Evolutionary conservation across 345 rosid species (phyloP).

Genomic region (Arabis alpina): DNA sequence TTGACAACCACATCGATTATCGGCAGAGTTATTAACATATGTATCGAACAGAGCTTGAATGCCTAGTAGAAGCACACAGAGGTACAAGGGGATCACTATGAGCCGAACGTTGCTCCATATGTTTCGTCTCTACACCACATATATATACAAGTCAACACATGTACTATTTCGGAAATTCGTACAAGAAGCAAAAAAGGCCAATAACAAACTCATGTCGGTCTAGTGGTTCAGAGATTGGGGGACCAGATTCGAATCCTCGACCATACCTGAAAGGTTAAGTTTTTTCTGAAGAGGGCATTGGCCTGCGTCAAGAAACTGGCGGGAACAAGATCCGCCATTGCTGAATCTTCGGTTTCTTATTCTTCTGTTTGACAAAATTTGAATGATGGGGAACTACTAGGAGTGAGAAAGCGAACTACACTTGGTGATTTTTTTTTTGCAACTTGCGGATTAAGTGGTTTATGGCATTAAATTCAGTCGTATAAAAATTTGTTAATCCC

Average conservation of each 20-base stretch:
- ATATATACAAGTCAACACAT: background rate
- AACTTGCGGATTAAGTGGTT: too few species aligned
- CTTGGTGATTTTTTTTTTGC: too few species aligned
- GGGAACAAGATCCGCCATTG: constrained; percentile 55
- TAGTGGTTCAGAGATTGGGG: too few species aligned
- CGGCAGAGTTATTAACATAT: constrained; percentile 32
- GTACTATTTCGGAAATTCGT: too few species aligned
- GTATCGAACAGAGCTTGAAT: constrained; percentile 55
- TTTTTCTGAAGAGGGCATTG: constrained; percentile 82
- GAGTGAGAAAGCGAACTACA: too few species aligned
- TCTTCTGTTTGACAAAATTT: background rate
- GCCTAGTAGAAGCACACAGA: constrained; percentile 63
- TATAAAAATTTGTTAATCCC: too few species aligned
- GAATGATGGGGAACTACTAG: too few species aligned
- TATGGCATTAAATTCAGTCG: too few species aligned
- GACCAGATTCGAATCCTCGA: too few species aligned
- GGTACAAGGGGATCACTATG: constrained; percentile 66
- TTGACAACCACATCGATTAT: constrained; percentile 61
- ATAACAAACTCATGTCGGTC: background rate
- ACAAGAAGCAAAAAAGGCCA: too few species aligned
- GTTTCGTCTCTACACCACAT: constrained; percentile 64
- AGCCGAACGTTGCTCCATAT: constrained; percentile 66
- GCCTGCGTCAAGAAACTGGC: constrained; percentile 71
- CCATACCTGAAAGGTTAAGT: constrained; percentile 78
- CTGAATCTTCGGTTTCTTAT: constrained; percentile 23